A percentile compares a stretch with the other conserved stretches of the same genome.
These are phyloP conservation scores for Puccinia novopanici DNA, from an alignment of 1,284 basidiomycete genomes.

Conservation along the genomic window DNA sequence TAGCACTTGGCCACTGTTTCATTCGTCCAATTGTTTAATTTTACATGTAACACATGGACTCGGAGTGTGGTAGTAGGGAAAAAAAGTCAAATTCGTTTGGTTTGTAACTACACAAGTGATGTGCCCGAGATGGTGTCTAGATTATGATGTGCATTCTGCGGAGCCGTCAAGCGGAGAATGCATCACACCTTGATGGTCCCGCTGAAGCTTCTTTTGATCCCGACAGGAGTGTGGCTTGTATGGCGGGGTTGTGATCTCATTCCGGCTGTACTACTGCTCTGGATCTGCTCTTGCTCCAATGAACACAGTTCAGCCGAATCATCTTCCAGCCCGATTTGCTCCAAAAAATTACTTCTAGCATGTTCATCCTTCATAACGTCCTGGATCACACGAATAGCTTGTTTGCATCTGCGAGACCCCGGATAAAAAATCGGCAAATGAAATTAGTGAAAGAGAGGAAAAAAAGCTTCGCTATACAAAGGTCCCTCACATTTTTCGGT, in stretches of 20 bases:
- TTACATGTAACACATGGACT: too few species aligned
- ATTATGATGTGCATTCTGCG: too few species aligned
- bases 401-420: conserved; percentile 29
- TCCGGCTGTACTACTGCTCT: not conserved
- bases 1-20: too few species aligned
- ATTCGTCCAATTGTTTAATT: too few species aligned
- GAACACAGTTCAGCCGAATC: conserved; percentile 21
- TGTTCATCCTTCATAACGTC: conserved; percentile 17
- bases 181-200: conserved; percentile 21
- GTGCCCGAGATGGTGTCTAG: too few species aligned
- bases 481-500: conserved; percentile 21
- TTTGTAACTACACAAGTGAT: too few species aligned
- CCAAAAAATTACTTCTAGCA: conserved; percentile 17
- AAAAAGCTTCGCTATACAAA: not conserved
- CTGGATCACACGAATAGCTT: conserved; percentile 18
- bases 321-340: conserved; percentile 36
- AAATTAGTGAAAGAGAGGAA: not conserved
- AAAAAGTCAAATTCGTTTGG: too few species aligned
- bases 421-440: not conserved
- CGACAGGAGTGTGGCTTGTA: not conserved
- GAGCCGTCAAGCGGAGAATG: too few species aligned
- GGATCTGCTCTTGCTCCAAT: conserved; percentile 23
- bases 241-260: not conserved
- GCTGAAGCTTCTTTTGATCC: conserved; percentile 33
- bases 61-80: too few species aligned